phyloP scores from a whole-genome alignment of 805 yeast species.

The Candida maris region DNA sequence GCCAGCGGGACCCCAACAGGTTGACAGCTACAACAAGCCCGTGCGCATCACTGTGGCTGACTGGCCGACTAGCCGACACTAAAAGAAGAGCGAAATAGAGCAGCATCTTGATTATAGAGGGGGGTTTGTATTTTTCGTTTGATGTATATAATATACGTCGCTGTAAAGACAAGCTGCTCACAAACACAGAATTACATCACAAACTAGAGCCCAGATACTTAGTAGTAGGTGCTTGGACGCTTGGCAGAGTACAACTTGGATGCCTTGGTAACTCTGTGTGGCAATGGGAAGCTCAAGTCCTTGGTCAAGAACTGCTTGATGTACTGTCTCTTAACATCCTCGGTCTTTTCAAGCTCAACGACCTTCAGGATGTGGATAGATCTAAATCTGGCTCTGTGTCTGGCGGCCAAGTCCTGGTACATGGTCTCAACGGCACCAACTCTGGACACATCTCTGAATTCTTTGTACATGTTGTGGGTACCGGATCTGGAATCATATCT shows the following conservation, averaged over 20 bases:
- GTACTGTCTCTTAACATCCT: constrained; percentile 99
- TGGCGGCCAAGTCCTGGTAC: constrained; percentile 99
- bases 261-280: constrained; percentile 97
- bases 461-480: constrained; percentile 99
- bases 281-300: constrained; percentile 99
- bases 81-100: too few species aligned
- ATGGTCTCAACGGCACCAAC: constrained; percentile 97
- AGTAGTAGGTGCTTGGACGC: constrained; percentile 98
- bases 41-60: too few species aligned
- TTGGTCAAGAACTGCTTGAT: constrained; percentile 92
- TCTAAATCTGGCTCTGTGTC: constrained; percentile 99
- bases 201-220: constrained; percentile 30
- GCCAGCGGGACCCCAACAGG: too few species aligned
- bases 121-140: constrained; percentile 9
- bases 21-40: too few species aligned
- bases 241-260: constrained; percentile 82
- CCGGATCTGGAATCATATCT: constrained; percentile 99
- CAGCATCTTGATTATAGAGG: constrained; percentile 4
- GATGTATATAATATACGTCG: constrained; percentile 10
- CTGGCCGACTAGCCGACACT: too few species aligned
- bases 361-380: constrained; percentile 99
- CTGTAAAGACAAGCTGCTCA: constrained; percentile 3
- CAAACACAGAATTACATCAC: constrained; percentile 9
- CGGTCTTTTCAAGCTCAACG: constrained; percentile 96
- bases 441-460: constrained; percentile 99